Conservation (phyloP, 2,329 filamentous ascomycete genomes). For the Cladosporium sp. region DNA sequence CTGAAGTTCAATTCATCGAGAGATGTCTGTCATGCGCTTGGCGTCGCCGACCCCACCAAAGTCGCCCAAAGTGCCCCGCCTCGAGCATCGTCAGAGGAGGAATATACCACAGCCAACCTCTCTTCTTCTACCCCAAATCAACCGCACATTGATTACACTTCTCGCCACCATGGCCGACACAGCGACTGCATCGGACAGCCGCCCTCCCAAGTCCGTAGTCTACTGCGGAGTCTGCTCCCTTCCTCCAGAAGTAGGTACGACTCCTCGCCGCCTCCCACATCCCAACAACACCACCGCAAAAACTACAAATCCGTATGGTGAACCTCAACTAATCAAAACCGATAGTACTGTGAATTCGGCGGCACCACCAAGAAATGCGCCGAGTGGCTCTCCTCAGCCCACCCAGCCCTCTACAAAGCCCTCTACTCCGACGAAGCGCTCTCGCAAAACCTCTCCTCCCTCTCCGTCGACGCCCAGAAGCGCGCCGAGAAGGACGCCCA, state of each 20-base stretch:
- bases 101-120: no score
- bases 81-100: background rate
- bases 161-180: conserved; percentile 28
- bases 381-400: conserved; percentile 80
- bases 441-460: conserved; percentile 75
- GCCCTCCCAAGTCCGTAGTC: conserved; percentile 49
- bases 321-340: conserved; percentile 9
- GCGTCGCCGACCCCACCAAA: background rate
- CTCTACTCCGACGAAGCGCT: conserved; percentile 78
- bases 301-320: background rate
- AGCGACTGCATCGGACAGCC: conserved; percentile 15
- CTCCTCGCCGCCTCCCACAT: conserved; percentile 10
- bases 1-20: no score
- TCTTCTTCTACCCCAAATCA: background rate
- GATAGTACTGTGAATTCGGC: conserved; percentile 96
- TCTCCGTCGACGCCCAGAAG: conserved; percentile 88
- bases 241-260: conserved; percentile 61
- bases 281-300: background rate
- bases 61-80: conserved; percentile 9
- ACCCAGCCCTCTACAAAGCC: conserved; percentile 68
- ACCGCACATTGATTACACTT: background rate
- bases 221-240: conserved; percentile 65
- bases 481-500: conserved; percentile 92
- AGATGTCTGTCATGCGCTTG: no score
- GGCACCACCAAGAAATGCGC: conserved; percentile 95